Percentiles rank a stretch among this genome's conserved stretches.
Evolutionary conservation across 306 rosid species (phyloP).

Genomic region (Fagus sylvatica): DNA sequence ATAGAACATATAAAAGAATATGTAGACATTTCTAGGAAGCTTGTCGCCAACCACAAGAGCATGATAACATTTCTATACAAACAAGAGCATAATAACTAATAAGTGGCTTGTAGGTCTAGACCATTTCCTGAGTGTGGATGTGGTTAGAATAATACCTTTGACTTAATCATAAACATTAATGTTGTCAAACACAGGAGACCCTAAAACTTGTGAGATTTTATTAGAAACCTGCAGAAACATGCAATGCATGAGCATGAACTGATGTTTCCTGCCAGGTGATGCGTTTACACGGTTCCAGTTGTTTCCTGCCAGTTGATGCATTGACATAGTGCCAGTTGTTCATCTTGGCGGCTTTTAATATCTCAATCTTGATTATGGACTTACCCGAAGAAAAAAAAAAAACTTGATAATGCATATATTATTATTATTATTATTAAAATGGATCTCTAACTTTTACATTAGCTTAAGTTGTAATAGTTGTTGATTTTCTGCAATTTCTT

Average conservation of each 20-base stretch:
- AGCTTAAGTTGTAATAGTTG: slow-evolving; percentile 8
- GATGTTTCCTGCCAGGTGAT: neutral
- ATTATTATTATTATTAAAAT: neutral
- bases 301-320: neutral
- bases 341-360: neutral
- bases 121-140: too few relatives aligned
- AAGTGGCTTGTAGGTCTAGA: too few relatives aligned
- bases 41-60: neutral
- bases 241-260: neutral
- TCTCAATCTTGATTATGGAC: neutral
- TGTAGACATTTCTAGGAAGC: neutral
- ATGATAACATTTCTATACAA: neutral
- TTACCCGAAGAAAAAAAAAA: too few relatives aligned
- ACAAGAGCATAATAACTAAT: too few relatives aligned
- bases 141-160: neutral
- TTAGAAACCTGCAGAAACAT: neutral
- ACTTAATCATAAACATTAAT: neutral
- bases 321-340: neutral
- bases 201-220: neutral
- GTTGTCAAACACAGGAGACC: neutral
- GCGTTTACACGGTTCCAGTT: neutral
- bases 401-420: neutral
- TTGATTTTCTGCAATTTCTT: slow-evolving; percentile 16
- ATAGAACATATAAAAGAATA: too few relatives aligned
- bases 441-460: neutral